Base-by-base conservation (phyloP, 129 eudicot genomes). In the Pseudognaphalium luteoalbum region DNA sequence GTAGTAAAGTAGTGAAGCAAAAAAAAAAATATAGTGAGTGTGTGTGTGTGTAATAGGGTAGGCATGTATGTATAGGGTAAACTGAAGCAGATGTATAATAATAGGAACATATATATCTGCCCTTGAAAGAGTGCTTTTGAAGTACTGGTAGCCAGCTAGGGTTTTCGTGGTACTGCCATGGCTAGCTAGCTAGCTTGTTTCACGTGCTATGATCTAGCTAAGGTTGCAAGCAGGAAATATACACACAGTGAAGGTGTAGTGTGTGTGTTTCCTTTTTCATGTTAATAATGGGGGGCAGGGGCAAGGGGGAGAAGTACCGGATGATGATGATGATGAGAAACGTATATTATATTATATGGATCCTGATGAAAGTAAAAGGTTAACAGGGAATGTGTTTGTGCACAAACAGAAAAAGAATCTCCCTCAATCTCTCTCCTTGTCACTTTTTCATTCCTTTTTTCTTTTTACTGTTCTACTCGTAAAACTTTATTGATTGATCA, bases 341-440 rank as follows among this genome's bases (percentile, higher is more conserved):
- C 28, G 28, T 0, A 25, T 0, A 0, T 0, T 25, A 25, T 25
- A 25, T 25, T 25, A 25, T 80, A 68, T 67, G 80, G 80, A 69
- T 74, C 80, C 84, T 74, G 84, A 64, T 80, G 84, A 80, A 80
- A 80, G 84, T 63, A 74, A 74, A 25, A 79, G 77, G 32, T 14
- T 72, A 66, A 66, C 78, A 80, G 79, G 76, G 84, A 80, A 80
- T 80, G 84, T 80, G 80, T 80, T 80, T 67, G 80, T 67, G 76
- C 80, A 80, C 65, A 64, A 66, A 51, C 54, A 76, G 54, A 65
- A 66, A 76, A 19, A 66, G 73, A 74, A 67, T 80, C 83, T 80
- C 83, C 67, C 34, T 66, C 33, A 19, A 71, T 60, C 71, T 71
- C 78, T 62, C 56, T n/a, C 67, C 34, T 34, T 30, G 21, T 29